phyloP scores from a whole-genome alignment of 2,329 filamentous ascomycete genomes.

The Fusarium falciforme region DNA sequence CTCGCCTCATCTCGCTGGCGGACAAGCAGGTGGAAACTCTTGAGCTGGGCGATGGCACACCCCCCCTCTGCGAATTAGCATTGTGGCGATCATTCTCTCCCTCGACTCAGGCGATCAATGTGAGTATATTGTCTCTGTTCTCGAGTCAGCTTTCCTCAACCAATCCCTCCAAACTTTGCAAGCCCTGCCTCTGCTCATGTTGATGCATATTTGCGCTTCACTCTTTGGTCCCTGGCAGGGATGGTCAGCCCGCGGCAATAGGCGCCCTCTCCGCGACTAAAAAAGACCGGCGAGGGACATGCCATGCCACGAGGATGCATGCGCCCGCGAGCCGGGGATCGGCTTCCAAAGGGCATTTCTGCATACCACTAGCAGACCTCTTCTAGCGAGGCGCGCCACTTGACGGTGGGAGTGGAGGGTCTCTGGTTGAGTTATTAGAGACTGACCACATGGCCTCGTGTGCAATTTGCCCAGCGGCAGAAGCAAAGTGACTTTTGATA shows the following conservation, averaged over 20 bases:
- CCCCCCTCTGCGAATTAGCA: background rate
- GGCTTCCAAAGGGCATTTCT: background rate
- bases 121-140: conserved; percentile 4
- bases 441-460: conserved; percentile 4
- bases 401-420: conserved; percentile 22
- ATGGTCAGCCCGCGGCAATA: conserved; percentile 8
- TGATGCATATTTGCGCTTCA: conserved; percentile 6
- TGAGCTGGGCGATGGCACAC: background rate
- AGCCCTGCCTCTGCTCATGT: background rate
- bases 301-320: conserved; percentile 5
- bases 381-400: conserved; percentile 21
- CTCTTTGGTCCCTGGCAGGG: conserved; percentile 1
- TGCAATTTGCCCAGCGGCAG: conserved; percentile 18
- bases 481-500: conserved; percentile 18
- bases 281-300: background rate
- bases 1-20: conserved; percentile 6
- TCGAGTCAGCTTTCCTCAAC: background rate
- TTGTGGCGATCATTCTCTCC: background rate
- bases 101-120: background rate
- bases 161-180: background rate
- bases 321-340: conserved; percentile 11
- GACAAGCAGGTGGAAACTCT: background rate
- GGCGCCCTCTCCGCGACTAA: conserved; percentile 4
- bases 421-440: background rate
- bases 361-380: background rate